Evolutionary conservation across 768 basidiomycete genomes (phyloP).

Genomic region (Lactarius deliciosus): DNA sequence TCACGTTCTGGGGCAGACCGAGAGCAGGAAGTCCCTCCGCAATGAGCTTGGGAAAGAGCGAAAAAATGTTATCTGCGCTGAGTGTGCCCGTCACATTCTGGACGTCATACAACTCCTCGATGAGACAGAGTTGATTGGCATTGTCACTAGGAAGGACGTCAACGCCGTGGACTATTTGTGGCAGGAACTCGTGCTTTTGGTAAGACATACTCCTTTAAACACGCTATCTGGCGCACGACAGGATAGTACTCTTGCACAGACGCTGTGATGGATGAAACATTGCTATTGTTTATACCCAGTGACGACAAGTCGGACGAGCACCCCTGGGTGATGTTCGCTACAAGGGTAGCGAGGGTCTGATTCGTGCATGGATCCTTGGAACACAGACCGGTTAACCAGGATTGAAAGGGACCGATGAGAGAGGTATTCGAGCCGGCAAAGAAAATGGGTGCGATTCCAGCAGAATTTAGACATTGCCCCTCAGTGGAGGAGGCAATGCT

Average conservation of each 20-base stretch:
- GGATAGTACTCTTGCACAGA: slow-evolving; percentile 58
- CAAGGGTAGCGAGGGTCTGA: slow-evolving; percentile 53
- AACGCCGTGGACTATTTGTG: background rate
- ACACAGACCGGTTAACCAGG: slow-evolving; percentile 63
- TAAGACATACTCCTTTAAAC: slow-evolving; percentile 63
- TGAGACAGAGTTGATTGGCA: slow-evolving; percentile 52
- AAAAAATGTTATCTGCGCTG: background rate
- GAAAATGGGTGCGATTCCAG: slow-evolving; percentile 45
- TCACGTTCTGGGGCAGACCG: slow-evolving; percentile 30
- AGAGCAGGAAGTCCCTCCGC: slow-evolving; percentile 24
- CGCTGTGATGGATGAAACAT: slow-evolving; percentile 35
- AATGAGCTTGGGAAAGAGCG: slow-evolving; percentile 11
- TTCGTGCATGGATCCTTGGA: slow-evolving; percentile 55
- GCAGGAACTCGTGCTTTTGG: background rate
- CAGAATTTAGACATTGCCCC: slow-evolving; percentile 51
- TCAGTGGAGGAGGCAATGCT: slow-evolving; percentile 44
- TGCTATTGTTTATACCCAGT: slow-evolving; percentile 28
- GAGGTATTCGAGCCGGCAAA: slow-evolving; percentile 39
- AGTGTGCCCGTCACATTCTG: slow-evolving; percentile 38
- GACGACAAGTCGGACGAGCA: slow-evolving; percentile 45
- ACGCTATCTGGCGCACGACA: slow-evolving; percentile 51
- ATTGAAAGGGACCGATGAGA: slow-evolving; percentile 50
- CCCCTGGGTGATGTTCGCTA: slow-evolving; percentile 52
- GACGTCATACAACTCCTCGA: slow-evolving; percentile 54
- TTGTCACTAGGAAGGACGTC: slow-evolving; percentile 34